phyloP scores from a whole-genome alignment of 2,329 filamentous ascomycete species.

The Daldinia sp. region DNA sequence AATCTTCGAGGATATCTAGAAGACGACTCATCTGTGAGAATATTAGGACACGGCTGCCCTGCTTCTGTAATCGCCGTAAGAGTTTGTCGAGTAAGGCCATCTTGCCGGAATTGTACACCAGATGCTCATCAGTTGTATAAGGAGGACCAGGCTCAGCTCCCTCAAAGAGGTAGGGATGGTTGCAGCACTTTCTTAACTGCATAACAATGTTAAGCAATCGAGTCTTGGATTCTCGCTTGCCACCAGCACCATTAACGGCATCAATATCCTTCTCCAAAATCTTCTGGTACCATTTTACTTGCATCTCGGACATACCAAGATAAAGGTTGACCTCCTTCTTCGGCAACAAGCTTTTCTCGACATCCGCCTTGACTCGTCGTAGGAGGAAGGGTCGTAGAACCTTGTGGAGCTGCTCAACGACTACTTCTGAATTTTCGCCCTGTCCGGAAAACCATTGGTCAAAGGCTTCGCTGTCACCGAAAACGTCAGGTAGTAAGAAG shows the following conservation, averaged over 20 bases:
- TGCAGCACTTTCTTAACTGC: slow-evolving; percentile 98
- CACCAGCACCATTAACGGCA: slow-evolving; percentile 94
- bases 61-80: slow-evolving; percentile 79
- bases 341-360: slow-evolving; percentile 95
- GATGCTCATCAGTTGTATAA: slow-evolving; percentile 97
- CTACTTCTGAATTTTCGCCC: slow-evolving; percentile 88
- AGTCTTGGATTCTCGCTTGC: slow-evolving; percentile 97
- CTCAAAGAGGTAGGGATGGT: slow-evolving; percentile 97
- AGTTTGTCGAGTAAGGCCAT: slow-evolving; percentile 97
- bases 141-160: slow-evolving; percentile 96
- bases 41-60: slow-evolving; percentile 95
- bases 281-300: slow-evolving; percentile 98
- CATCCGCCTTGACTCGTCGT: slow-evolving; percentile 94
- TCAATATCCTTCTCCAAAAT: slow-evolving; percentile 99
- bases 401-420: slow-evolving; percentile 93
- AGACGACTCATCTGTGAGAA: slow-evolving; percentile 99
- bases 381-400: slow-evolving; percentile 93
- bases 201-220: slow-evolving; percentile 98
- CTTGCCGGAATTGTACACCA: slow-evolving; percentile 92
- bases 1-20: slow-evolving; percentile 96
- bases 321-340: slow-evolving; percentile 99
- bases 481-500: slow-evolving; percentile 97
- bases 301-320: slow-evolving; percentile 99
- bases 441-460: slow-evolving; percentile 98
- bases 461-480: slow-evolving; percentile 95